Base-by-base conservation (phyloP, 768 basidiomycete genomes). In the Podaxis mareebaensis region DNA sequence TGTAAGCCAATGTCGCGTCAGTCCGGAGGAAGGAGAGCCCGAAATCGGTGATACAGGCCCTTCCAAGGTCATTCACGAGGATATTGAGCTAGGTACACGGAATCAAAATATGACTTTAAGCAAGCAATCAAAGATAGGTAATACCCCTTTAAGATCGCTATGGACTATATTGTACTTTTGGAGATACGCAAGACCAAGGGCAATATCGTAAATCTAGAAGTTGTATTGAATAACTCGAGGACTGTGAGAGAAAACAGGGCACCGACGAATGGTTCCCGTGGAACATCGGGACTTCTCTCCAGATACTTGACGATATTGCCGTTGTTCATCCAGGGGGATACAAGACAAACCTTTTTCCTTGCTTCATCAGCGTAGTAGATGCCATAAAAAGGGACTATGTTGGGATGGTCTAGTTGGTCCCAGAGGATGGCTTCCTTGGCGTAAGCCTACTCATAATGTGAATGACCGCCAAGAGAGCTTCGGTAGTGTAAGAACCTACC, bases 101-200 rank as follows among this genome's bases (percentile, higher is more conserved):
- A n/a, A 20, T 53, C 22, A 22, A 7, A 26, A 15, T 20, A 7
- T 36, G 40, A 6, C 3, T 30, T 33, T 15, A 28, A 15, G 3
- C 7, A 53, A 33, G 17, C 6, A 6, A 42, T 13, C 40, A 7
- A 26, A 20, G 54, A 30, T 22, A 10, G 20, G 6, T 2, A 39
- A 24, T 63, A 67, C 67, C 53, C 67, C 67, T 63, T 66, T 65
- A 17, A 67, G 44, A 42, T 67, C 67, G 11, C 68, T 59, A 51
- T 67, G 64, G 17, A 66, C 39, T 33, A 65, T 13, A 20, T 61
- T 44, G 10, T 64, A 13, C 6, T 60, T 33, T 36, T 64, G 65
- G 8, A 67, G 53, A 58, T 63, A 66, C 24, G 8, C 22, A 10
- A 67, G 26, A 0, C 67, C 67, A n/a, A 40, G 22, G 3, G 56